Percentiles rank a stretch among this genome's conserved stretches.
Evolutionary conservation across 257 asterid species (phyloP).

Genomic region (Solanum pinnatisectum): DNA sequence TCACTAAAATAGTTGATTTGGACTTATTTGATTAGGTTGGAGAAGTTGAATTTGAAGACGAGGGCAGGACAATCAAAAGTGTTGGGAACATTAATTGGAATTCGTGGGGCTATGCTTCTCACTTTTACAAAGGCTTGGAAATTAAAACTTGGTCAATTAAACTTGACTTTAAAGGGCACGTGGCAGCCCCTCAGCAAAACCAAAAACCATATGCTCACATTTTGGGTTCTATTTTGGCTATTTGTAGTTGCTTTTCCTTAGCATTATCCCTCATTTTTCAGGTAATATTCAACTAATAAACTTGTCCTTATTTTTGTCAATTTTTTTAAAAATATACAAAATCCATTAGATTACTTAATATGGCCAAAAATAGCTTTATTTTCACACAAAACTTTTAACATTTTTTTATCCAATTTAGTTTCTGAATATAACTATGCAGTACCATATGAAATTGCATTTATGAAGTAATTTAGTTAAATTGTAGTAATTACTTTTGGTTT

Average conservation of each 20-base stretch:
- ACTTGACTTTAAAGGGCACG: slow-evolving; percentile 13
- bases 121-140: slow-evolving; percentile 46
- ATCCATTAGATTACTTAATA: neutral
- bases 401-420: neutral
- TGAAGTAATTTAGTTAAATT: too few relatives aligned
- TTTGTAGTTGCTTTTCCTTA: slow-evolving; percentile 21
- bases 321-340: neutral
- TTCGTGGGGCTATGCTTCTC: slow-evolving; percentile 67
- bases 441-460: too few relatives aligned
- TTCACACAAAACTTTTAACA: neutral
- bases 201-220: slow-evolving; percentile 7
- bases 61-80: slow-evolving; percentile 54
- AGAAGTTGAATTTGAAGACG: slow-evolving; percentile 31
- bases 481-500: too few relatives aligned
- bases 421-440: neutral
- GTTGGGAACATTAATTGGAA: slow-evolving; percentile 41
- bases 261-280: slow-evolving; percentile 43
- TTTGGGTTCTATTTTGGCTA: slow-evolving; percentile 38
- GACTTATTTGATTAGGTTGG: slow-evolving; percentile 31
- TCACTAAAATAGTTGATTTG: too few relatives aligned
- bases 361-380: neutral
- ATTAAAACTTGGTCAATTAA: neutral
- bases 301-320: neutral
- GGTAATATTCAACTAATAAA: slow-evolving; percentile 15
- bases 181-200: slow-evolving; percentile 19